phyloP scores from a whole-genome alignment of 2,329 filamentous ascomycete species.

The Rhexocercosporidium sp. region DNA sequence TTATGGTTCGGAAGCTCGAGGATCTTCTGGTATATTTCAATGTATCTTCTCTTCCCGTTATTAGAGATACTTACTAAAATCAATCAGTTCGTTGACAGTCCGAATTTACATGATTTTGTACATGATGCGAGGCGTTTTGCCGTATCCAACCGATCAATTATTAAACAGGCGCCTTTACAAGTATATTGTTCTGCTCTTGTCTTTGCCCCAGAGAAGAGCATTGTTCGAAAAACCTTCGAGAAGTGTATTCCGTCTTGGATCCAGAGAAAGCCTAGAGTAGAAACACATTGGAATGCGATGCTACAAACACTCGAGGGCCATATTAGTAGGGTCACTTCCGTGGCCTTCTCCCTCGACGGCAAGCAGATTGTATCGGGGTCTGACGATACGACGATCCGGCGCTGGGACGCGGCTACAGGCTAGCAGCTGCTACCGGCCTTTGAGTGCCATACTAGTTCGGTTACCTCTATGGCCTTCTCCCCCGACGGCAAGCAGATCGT shows the following conservation, averaged over 20 bases:
- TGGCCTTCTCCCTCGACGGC: constrained; percentile 26
- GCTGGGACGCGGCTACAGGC: constrained; percentile 23
- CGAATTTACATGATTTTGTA: constrained; percentile 21
- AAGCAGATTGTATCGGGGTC: constrained; percentile 21
- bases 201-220: too few species aligned
- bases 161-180: too few species aligned
- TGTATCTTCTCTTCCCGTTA: neutral
- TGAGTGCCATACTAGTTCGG: constrained; percentile 19
- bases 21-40: constrained; percentile 16
- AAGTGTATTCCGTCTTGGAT: constrained; percentile 29
- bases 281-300: constrained; percentile 26
- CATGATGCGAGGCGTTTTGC: constrained; percentile 27
- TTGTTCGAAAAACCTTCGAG: constrained; percentile 35
- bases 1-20: constrained; percentile 18
- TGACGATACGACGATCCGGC: constrained; percentile 14
- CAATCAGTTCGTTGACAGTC: constrained; percentile 15
- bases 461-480: constrained; percentile 30
- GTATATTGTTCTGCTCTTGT: too few species aligned
- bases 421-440: constrained; percentile 18
- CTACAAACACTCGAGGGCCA: constrained; percentile 28
- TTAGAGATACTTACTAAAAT: neutral
- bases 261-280: constrained; percentile 20
- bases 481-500: too few species aligned
- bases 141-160: constrained; percentile 29
- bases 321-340: constrained; percentile 12